Evolutionary conservation across 768 basidiomycete species (phyloP).

Genomic region (Obba rivulosa): DNA sequence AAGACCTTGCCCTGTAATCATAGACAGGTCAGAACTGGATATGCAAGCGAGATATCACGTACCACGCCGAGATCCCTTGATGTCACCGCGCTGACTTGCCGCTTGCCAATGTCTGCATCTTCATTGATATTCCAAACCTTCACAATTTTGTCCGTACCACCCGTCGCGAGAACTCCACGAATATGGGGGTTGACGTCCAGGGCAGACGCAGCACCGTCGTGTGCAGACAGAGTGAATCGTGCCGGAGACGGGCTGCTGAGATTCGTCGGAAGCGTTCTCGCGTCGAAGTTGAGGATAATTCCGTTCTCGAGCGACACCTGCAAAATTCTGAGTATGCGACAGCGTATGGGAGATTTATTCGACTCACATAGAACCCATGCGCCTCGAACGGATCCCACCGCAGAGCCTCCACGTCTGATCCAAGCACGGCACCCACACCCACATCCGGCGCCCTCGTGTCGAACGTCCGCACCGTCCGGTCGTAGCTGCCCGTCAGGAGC

Average conservation of each 20-base stretch:
- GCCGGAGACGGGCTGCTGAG: conserved; percentile 59
- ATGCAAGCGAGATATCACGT: conserved; percentile 22
- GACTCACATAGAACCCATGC: conserved; percentile 77
- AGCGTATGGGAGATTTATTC: neutral
- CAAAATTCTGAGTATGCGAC: neutral
- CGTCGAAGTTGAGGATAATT: conserved; percentile 88
- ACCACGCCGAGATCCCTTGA: conserved; percentile 91
- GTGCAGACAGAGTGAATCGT: conserved; percentile 87
- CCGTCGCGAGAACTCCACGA: conserved; percentile 87
- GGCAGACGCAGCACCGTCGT: conserved; percentile 85
- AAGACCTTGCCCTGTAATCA: conserved; percentile 87
- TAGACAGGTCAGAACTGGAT: neutral
- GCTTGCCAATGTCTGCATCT: conserved; percentile 54
- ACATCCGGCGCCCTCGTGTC: conserved; percentile 81
- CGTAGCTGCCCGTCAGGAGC: conserved; percentile 89
- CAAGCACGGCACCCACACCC: conserved; percentile 80
- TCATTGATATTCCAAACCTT: conserved; percentile 93
- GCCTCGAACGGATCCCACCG: conserved; percentile 96
- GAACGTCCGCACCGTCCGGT: conserved; percentile 91
- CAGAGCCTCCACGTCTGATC: conserved; percentile 90
- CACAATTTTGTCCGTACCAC: conserved; percentile 91
- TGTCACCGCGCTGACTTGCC: conserved; percentile 76
- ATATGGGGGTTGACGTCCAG: conserved; percentile 90
- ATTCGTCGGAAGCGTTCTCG: conserved; percentile 71
- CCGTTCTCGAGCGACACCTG: conserved; percentile 96